phyloP scores from a whole-genome alignment of 306 rosid genomes.

The Abrus precatorius region DNA sequence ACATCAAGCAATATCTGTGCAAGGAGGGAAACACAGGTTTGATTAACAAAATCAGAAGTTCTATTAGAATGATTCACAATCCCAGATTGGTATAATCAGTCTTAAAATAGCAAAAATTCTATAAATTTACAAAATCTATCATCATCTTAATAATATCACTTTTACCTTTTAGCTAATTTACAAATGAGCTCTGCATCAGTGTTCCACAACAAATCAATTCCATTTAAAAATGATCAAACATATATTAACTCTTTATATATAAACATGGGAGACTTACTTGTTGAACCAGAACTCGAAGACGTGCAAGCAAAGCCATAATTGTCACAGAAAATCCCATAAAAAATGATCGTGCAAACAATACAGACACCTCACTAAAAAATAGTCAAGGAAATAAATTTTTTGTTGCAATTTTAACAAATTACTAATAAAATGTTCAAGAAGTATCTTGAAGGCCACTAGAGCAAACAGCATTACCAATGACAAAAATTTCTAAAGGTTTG shows the following conservation, averaged over 20 bases:
- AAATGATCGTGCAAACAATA: conserved; percentile 78
- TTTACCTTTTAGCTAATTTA: conserved; percentile 1
- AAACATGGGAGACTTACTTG: conserved; percentile 67
- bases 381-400: conserved; percentile 63
- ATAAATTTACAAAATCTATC: conserved; percentile 8
- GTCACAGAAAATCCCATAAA: conserved; percentile 79
- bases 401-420: conserved; percentile 7
- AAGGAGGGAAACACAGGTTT: conserved; percentile 8
- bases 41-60: background rate
- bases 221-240: conserved; percentile 18
- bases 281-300: conserved; percentile 83
- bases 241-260: background rate
- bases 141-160: background rate
- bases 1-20: conserved; percentile 80
- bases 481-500: background rate
- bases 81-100: background rate
- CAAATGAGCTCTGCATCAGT: conserved; percentile 2
- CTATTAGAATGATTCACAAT: conserved; percentile 9
- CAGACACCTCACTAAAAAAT: conserved; percentile 72
- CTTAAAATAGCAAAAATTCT: background rate
- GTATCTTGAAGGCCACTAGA: background rate
- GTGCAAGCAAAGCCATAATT: conserved; percentile 82
- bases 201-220: background rate
- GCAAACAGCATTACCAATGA: background rate
- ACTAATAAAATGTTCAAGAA: conserved; percentile 27